A percentile compares a stretch with the other conserved stretches of the same genome.
phyloP scores from a whole-genome alignment of 768 basidiomycete species.

The Paxillus rubicundulus region DNA sequence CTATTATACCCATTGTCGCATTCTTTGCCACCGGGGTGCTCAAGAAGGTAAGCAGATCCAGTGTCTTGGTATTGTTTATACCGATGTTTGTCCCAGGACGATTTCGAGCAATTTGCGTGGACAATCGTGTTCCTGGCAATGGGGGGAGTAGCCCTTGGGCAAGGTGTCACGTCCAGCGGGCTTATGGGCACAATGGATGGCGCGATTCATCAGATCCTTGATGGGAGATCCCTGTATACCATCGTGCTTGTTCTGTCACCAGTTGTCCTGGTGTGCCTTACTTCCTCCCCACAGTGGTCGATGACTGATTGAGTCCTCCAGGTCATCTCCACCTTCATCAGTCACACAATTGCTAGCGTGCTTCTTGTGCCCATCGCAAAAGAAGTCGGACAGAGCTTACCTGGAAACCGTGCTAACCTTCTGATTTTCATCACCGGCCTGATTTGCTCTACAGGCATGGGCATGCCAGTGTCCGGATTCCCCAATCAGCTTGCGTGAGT shows the following conservation, averaged over 20 bases:
- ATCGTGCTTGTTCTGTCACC: conserved; percentile 71
- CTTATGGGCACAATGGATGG: conserved; percentile 76
- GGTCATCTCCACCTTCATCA: conserved; percentile 93
- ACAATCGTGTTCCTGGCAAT: conserved; percentile 94
- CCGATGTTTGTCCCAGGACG: conserved; percentile 53
- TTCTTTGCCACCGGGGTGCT: conserved; percentile 94
- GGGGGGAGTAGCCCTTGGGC: conserved; percentile 96
- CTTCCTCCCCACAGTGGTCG: background rate
- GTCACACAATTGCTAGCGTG: conserved; percentile 95
- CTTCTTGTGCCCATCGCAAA: conserved; percentile 96
- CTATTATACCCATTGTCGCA: conserved; percentile 85
- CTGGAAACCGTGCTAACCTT: conserved; percentile 67
- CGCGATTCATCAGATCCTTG: conserved; percentile 55
- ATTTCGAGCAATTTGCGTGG: conserved; percentile 95
- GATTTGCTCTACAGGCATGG: conserved; percentile 96
- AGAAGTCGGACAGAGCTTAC: conserved; percentile 78
- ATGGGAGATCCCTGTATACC: conserved; percentile 60
- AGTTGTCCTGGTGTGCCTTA: conserved; percentile 59
- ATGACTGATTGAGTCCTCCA: conserved; percentile 23
- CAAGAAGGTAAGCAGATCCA: conserved; percentile 66
- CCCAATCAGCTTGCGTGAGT: conserved; percentile 95
- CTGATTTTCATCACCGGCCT: conserved; percentile 92
- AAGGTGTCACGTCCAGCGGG: conserved; percentile 88
- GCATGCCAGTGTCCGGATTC: conserved; percentile 98
- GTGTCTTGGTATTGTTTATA: background rate